These are phyloP conservation scores for Ramaria rubella DNA, from an alignment of 768 basidiomycete species.

Conservation along the genomic window DNA sequence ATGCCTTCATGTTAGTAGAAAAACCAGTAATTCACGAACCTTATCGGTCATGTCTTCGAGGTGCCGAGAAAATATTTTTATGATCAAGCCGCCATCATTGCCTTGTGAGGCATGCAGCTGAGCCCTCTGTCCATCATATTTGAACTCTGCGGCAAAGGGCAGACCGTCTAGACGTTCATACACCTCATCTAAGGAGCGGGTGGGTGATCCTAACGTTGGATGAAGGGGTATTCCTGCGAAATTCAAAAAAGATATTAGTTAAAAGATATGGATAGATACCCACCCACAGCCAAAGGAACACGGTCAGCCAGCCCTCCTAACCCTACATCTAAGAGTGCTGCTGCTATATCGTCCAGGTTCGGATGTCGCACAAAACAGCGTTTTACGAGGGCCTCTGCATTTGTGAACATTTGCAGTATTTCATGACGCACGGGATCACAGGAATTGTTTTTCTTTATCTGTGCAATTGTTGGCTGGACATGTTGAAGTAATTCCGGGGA, in stretches of 20 bases:
- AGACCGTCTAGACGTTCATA: constrained; percentile 59
- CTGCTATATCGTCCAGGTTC: constrained; percentile 63
- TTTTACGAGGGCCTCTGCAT: constrained; percentile 60
- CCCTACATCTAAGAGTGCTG: constrained; percentile 53
- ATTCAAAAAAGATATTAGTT: constrained; percentile 1
- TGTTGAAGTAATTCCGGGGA: constrained; percentile 26
- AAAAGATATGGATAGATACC: constrained; percentile 20
- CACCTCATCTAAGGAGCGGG: constrained; percentile 77
- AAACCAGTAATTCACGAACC: constrained; percentile 27
- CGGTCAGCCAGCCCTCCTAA: constrained; percentile 50
- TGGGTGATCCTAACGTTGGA: constrained; percentile 83
- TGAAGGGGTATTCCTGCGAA: constrained; percentile 67
- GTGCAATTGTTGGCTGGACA: constrained; percentile 18
- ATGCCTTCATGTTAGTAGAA: constrained; percentile 7
- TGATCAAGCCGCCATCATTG: constrained; percentile 26
- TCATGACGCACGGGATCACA: constrained; percentile 14
- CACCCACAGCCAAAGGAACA: constrained; percentile 68
- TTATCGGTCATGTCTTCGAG: constrained; percentile 91
- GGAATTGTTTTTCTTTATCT: not conserved
- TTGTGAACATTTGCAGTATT: constrained; percentile 36
- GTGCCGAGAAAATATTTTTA: constrained; percentile 81
- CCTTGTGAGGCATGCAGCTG: constrained; percentile 58
- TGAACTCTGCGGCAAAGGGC: constrained; percentile 81
- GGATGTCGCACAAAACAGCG: constrained; percentile 75
- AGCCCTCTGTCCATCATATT: constrained; percentile 84